phyloP scores from a whole-genome alignment of 441 rosid genomes.

The Sinapis alba region DNA sequence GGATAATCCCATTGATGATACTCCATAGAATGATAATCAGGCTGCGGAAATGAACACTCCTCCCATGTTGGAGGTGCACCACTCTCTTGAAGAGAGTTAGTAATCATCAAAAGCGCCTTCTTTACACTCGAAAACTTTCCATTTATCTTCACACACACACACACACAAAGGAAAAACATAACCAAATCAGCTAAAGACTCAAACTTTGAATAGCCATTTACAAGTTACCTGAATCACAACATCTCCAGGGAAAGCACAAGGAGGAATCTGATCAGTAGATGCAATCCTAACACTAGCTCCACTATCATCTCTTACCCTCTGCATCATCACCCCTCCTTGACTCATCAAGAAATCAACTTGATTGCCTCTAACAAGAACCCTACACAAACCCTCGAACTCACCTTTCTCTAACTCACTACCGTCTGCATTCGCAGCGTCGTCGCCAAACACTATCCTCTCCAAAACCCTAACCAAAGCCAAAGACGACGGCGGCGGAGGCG shows the following conservation, averaged over 20 bases:
- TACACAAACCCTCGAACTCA: conserved; percentile 48
- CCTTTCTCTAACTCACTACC: conserved; percentile 35
- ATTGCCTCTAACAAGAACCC: conserved; percentile 49
- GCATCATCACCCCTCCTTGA: conserved; percentile 46
- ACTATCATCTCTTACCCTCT: conserved; percentile 54
- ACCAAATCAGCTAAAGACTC: conserved; percentile 9
- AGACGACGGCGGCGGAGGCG: conserved; percentile 52
- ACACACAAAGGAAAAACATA: background rate
- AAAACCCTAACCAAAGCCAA: conserved; percentile 54
- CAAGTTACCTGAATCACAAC: conserved; percentile 52
- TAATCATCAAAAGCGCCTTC: conserved; percentile 52
- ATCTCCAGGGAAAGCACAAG: conserved; percentile 52
- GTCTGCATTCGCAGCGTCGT: conserved; percentile 34
- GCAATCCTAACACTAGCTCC: conserved; percentile 47
- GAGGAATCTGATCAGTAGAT: conserved; percentile 50
- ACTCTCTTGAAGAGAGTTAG: conserved; percentile 51
- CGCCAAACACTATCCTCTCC: conserved; percentile 55
- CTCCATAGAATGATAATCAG: conserved; percentile 49
- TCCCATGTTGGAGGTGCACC: conserved; percentile 46
- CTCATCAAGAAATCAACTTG: conserved; percentile 47
- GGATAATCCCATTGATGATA: conserved; percentile 55
- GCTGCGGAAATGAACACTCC: conserved; percentile 48
- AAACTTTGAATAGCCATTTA: no score
- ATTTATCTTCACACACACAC: conserved; percentile 42
- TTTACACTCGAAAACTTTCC: conserved; percentile 55